phyloP scores from a whole-genome alignment of 441 rosid genomes.

The Eutrema salsugineum region DNA sequence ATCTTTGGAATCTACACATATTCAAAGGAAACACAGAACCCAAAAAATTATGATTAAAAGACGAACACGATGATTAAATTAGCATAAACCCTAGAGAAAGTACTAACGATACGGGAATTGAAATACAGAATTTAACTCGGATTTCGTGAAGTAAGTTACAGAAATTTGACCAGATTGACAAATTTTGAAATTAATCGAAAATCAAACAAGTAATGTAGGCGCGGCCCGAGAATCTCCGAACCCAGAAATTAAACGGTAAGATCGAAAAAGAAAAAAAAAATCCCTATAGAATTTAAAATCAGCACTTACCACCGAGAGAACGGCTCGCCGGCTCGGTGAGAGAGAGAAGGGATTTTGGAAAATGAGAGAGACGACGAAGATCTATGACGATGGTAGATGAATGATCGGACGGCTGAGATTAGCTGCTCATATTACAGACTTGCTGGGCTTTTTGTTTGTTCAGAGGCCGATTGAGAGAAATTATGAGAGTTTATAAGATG shows the following conservation, averaged over 20 bases:
- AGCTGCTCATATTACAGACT: background rate
- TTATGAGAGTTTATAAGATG: slow-evolving; percentile 7
- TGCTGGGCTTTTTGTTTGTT: slow-evolving; percentile 23
- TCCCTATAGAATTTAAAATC: background rate
- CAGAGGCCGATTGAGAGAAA: slow-evolving; percentile 4
- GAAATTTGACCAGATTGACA: background rate
- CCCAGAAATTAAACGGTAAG: background rate
- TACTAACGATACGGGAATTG: background rate
- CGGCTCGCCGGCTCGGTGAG: slow-evolving; percentile 13
- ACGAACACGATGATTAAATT: background rate
- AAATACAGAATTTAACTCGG: background rate
- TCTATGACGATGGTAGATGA: slow-evolving; percentile 14
- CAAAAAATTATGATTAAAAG: background rate
- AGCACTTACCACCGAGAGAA: slow-evolving; percentile 25
- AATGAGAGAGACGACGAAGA: slow-evolving; percentile 14
- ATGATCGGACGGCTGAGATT: slow-evolving; percentile 25
- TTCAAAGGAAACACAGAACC: background rate
- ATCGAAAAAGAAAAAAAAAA: background rate
- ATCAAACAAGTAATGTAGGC: slow-evolving; percentile 13
- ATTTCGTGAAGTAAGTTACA: background rate
- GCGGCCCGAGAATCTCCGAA: background rate
- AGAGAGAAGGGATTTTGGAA: slow-evolving; percentile 1
- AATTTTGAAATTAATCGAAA: background rate
- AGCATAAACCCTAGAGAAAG: slow-evolving; percentile 1
- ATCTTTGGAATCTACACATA: slow-evolving; percentile 11